Conservation (phyloP, 805 yeast species). For the Hemisphaericaspora nanyangensis region DNA sequence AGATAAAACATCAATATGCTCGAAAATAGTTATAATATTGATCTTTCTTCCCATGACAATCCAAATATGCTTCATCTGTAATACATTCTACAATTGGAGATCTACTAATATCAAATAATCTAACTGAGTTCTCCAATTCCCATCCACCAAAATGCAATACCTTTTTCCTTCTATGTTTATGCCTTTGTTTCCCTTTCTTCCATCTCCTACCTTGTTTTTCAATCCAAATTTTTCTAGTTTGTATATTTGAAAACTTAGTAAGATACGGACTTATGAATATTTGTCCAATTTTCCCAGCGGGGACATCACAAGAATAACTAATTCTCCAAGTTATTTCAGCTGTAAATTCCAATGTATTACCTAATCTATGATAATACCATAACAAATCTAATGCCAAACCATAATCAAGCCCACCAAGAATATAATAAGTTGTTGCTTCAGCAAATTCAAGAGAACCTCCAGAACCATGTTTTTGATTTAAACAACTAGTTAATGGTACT, state of each 20-base stretch:
- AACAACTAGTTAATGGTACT: constrained; percentile 6
- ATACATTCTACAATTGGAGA: constrained; percentile 5
- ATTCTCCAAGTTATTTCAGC: constrained; percentile 1
- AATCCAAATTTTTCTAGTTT: not conserved
- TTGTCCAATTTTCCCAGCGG: constrained; percentile 6
- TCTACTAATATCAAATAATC: constrained; percentile 2
- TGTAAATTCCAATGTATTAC: constrained; percentile 3
- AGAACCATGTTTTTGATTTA: constrained; percentile 6
- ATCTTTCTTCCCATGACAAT: constrained; percentile 2
- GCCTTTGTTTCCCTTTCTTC: not conserved
- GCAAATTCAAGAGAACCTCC: constrained; percentile 7
- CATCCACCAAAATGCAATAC: constrained; percentile 1
- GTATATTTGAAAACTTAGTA: constrained; percentile 1
- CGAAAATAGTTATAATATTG: not conserved
- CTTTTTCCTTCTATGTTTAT: not conserved
- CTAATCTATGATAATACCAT: constrained; percentile 5
- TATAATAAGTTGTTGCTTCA: not conserved
- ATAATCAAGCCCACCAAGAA: constrained; percentile 5
- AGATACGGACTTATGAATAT: constrained; percentile 3
- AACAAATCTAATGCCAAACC: constrained; percentile 4
- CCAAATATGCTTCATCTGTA: constrained; percentile 3
- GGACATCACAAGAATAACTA: constrained; percentile 6
- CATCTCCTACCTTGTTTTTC: not conserved
- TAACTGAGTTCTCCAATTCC: constrained; percentile 3
- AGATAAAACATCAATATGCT: not conserved